These are phyloP conservation scores for Phyllosticta paracitricarpa DNA, from an alignment of 2,329 filamentous ascomycete genomes.

Conservation along the genomic window DNA sequence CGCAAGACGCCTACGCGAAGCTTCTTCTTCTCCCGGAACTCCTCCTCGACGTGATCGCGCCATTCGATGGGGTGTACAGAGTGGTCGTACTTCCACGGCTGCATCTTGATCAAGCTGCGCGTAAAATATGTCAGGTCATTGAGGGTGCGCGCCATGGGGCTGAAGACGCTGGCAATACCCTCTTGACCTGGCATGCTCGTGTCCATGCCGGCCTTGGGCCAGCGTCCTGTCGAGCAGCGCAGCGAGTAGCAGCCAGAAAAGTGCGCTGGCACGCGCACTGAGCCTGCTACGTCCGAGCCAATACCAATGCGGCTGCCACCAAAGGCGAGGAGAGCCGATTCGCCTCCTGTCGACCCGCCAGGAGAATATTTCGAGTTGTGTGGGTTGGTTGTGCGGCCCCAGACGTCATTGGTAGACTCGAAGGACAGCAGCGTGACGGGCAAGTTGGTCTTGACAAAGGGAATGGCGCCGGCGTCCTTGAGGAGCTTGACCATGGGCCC, in stretches of 20 bases:
- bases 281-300: conserved; percentile 84
- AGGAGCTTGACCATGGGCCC: conserved; percentile 65
- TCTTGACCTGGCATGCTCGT: conserved; percentile 93
- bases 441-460: conserved; percentile 86
- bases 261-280: conserved; percentile 76
- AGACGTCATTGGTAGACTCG: conserved; percentile 69
- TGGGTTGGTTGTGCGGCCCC: conserved; percentile 74
- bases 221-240: conserved; percentile 78
- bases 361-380: conserved; percentile 78
- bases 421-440: conserved; percentile 82
- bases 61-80: conserved; percentile 78
- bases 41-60: conserved; percentile 51
- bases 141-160: conserved; percentile 81
- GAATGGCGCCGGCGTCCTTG: conserved; percentile 78
- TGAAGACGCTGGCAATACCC: conserved; percentile 79
- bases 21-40: conserved; percentile 50
- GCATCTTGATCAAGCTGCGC: conserved; percentile 63
- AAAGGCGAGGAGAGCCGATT: conserved; percentile 70
- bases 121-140: conserved; percentile 80
- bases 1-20: conserved; percentile 67
- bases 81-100: conserved; percentile 83
- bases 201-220: conserved; percentile 74
- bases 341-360: conserved; percentile 80
- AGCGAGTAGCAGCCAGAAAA: conserved; percentile 84
- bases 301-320: conserved; percentile 78